Conservation (phyloP, 2,329 filamentous ascomycete genomes). For the Aspergillus sp. region DNA sequence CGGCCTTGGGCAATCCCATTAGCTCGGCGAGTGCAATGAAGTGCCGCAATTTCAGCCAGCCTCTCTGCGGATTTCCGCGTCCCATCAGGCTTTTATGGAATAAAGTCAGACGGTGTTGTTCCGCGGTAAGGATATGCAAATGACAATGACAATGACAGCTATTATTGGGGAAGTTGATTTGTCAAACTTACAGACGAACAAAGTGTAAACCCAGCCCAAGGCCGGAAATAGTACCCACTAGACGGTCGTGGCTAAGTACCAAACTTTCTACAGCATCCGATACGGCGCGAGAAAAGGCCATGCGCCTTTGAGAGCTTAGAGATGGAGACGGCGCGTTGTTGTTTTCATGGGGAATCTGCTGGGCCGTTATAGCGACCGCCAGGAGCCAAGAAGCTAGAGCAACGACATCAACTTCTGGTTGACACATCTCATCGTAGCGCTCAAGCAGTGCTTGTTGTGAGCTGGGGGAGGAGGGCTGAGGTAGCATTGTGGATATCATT, state of each 20-base stretch:
- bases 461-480: slow-evolving; percentile 18
- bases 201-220: slow-evolving; percentile 37
- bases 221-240: slow-evolving; percentile 19
- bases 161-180: neutral
- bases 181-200: slow-evolving; percentile 38
- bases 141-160: neutral
- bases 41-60: slow-evolving; percentile 44
- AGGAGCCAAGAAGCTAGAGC: slow-evolving; percentile 23
- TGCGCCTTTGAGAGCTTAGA: slow-evolving; percentile 1
- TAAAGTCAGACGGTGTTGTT: neutral
- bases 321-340: neutral
- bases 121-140: neutral
- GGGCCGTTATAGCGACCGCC: slow-evolving; percentile 20
- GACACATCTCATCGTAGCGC: slow-evolving; percentile 20
- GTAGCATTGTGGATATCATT: slow-evolving; percentile 19
- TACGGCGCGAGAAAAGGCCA: slow-evolving; percentile 14
- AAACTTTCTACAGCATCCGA: slow-evolving; percentile 19
- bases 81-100: slow-evolving; percentile 32
- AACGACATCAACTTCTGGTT: slow-evolving; percentile 19
- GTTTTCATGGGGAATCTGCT: slow-evolving; percentile 14
- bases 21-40: slow-evolving; percentile 45
- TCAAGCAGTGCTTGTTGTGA: slow-evolving; percentile 20
- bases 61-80: slow-evolving; percentile 39
- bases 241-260: slow-evolving; percentile 22
- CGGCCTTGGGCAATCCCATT: slow-evolving; percentile 39